Conservation (phyloP, 495 filamentous ascomycete species). For the Sporormia fimetaria region DNA sequence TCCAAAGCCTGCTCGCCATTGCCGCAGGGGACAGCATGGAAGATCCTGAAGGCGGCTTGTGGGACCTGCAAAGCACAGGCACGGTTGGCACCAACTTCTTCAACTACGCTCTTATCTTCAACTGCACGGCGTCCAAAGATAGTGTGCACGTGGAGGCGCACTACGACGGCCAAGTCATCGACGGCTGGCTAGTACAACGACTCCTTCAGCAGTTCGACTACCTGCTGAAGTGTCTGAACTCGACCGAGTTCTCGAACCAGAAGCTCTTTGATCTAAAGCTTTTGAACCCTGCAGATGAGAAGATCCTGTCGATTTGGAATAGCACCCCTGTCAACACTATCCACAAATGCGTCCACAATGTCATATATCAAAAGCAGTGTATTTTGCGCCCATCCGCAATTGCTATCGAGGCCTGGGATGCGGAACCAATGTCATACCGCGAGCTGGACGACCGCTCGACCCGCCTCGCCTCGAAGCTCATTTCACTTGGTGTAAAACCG, state of each 20-base stretch:
- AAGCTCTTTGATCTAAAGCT: slow-evolving; percentile 1
- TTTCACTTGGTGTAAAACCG: slow-evolving; percentile 28
- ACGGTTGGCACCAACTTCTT: slow-evolving; percentile 24
- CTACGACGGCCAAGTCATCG: slow-evolving; percentile 16
- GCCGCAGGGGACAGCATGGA: slow-evolving; percentile 19
- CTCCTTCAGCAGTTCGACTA: slow-evolving; percentile 18
- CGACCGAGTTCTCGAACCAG: background rate
- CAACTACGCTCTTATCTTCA: slow-evolving; percentile 23
- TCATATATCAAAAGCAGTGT: slow-evolving; percentile 34
- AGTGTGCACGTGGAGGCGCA: slow-evolving; percentile 19
- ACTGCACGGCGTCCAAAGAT: slow-evolving; percentile 10
- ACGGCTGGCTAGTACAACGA: slow-evolving; percentile 15
- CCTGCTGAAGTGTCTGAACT: slow-evolving; percentile 12
- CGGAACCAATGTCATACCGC: slow-evolving; percentile 25
- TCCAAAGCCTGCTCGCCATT: slow-evolving; percentile 48
- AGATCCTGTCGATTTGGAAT: slow-evolving; percentile 14
- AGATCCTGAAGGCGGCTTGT: slow-evolving; percentile 23
- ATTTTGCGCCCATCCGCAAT: slow-evolving; percentile 13
- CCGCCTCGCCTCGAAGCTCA: slow-evolving; percentile 29
- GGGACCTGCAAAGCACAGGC: slow-evolving; percentile 23
- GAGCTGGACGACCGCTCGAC: slow-evolving; percentile 31
- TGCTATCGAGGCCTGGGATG: slow-evolving; percentile 27
- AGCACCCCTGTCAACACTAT: slow-evolving; percentile 23
- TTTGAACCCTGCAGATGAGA: slow-evolving; percentile 10
- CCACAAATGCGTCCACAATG: slow-evolving; percentile 43